These are phyloP conservation scores for Nannizziopsis barbatae DNA, from an alignment of 2,329 filamentous ascomycete species.

Conservation along the genomic window DNA sequence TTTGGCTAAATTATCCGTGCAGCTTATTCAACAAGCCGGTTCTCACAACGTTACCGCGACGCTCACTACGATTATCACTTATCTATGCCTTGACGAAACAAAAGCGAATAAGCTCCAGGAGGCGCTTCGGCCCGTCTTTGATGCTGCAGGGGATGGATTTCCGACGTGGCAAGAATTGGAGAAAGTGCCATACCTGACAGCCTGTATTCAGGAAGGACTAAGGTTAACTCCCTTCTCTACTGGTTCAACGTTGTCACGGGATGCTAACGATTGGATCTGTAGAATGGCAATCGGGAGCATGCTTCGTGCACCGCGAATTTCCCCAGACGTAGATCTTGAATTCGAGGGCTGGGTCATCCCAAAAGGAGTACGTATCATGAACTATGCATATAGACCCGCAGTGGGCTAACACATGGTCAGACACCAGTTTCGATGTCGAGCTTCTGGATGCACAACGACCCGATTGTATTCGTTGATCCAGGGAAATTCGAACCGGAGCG, in stretches of 20 bases:
- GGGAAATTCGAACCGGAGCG: conserved; percentile 32
- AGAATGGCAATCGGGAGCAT: conserved; percentile 5
- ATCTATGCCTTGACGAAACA: not conserved
- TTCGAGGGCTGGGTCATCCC: conserved; percentile 2
- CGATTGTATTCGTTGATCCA: conserved; percentile 26
- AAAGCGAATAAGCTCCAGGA: not conserved
- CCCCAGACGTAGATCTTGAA: not conserved
- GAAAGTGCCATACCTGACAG: conserved; percentile 4
- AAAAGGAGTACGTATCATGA: not conserved
- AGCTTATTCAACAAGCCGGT: conserved; percentile 6
- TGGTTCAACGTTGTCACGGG: not conserved
- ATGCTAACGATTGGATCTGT: too few species aligned
- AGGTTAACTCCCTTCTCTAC: not conserved
- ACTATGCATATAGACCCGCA: not conserved
- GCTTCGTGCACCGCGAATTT: conserved; percentile 6
- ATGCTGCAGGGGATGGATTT: not conserved
- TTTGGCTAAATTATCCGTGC: not conserved
- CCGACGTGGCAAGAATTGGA: conserved; percentile 3
- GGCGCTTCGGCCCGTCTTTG: conserved; percentile 1
- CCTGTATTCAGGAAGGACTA: conserved; percentile 4
- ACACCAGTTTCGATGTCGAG: conserved; percentile 2
- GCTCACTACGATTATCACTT: not conserved
- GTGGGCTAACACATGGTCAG: not conserved
- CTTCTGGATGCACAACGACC: conserved; percentile 3
- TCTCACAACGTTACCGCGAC: conserved; percentile 1